Conservation (phyloP, 75 land plant genomes). For the Selaginella moellendorffii region DNA sequence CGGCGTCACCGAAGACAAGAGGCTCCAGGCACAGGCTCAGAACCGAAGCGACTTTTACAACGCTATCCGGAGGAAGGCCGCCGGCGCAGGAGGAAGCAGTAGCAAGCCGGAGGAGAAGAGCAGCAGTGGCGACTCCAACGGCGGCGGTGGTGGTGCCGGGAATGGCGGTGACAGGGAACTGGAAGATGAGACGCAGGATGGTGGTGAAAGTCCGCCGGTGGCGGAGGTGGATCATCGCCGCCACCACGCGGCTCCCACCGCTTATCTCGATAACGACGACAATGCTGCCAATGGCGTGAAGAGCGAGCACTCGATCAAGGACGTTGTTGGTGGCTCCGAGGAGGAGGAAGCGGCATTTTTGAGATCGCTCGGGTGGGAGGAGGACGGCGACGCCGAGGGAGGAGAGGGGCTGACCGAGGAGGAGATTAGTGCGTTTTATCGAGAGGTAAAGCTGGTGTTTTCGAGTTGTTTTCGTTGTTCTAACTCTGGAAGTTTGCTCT, state of each 20-base stretch:
- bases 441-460: conserved; percentile 13
- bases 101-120: neutral
- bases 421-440: conserved; percentile 43
- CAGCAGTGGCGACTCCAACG: neutral
- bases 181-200: neutral
- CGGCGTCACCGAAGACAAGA: conserved; percentile 13
- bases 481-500: neutral
- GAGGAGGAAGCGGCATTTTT: conserved; percentile 58
- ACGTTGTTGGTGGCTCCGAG: neutral
- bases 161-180: no score
- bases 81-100: neutral
- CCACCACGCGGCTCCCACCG: no score
- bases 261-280: neutral
- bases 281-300: no score
- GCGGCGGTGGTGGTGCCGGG: neutral
- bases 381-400: conserved; percentile 29
- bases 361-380: conserved; percentile 74
- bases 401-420: conserved; percentile 51
- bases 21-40: conserved; percentile 21
- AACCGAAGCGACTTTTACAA: conserved; percentile 52
- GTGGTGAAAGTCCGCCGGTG: neutral
- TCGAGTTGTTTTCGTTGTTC: neutral
- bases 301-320: no score
- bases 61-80: conserved; percentile 40
- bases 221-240: neutral